Conservation (phyloP, 257 asterid genomes). For the Plantago elongata region DNA sequence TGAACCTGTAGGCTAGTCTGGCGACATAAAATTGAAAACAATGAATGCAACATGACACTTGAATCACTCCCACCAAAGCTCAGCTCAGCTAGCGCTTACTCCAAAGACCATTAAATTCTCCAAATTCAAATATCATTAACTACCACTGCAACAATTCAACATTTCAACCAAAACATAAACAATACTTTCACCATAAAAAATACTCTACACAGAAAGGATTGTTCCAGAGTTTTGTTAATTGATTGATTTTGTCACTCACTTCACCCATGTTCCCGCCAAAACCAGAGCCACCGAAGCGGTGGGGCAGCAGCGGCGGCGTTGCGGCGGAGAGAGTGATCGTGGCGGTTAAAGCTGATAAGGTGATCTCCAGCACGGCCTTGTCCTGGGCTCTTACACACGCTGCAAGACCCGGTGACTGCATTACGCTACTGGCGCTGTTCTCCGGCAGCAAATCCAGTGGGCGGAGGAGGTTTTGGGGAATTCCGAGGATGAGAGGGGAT, state of each 20-base stretch:
- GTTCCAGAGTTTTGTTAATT: background rate
- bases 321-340: slow-evolving; percentile 50
- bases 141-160: too few relatives aligned
- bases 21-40: too few relatives aligned
- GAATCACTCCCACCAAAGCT: too few relatives aligned
- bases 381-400: slow-evolving; percentile 87
- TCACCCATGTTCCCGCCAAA: slow-evolving; percentile 50
- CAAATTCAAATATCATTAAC: background rate
- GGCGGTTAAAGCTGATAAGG: slow-evolving; percentile 76
- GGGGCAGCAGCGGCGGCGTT: too few relatives aligned
- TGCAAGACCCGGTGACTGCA: slow-evolving; percentile 62
- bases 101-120: too few relatives aligned
- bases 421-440: slow-evolving; percentile 64
- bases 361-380: slow-evolving; percentile 52
- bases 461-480: slow-evolving; percentile 60
- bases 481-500: slow-evolving; percentile 51
- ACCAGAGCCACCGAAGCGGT: slow-evolving; percentile 14
- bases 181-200: background rate
- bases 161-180: background rate
- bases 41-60: too few relatives aligned
- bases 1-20: too few relatives aligned
- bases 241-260: background rate
- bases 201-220: background rate
- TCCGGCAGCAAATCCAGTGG: slow-evolving; percentile 42
- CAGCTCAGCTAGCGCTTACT: too few relatives aligned